Evolutionary conservation across 1,139 yeast genomes (phyloP).

Genomic region (Zhuliangozyma parablackwelliae): DNA sequence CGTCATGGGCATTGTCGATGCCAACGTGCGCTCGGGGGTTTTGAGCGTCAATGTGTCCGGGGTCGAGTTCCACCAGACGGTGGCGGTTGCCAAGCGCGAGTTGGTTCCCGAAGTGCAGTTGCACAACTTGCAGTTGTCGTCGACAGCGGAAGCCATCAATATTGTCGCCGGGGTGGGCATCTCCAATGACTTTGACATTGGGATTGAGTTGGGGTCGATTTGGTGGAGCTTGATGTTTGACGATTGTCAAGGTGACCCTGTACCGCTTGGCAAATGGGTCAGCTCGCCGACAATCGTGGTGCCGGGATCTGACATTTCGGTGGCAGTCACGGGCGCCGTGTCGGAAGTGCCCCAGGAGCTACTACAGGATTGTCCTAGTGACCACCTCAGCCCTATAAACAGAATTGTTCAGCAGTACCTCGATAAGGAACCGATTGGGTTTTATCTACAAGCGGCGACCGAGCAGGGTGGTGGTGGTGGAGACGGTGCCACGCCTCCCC

Average conservation of each 20-base stretch:
- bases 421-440: slow-evolving; percentile 16
- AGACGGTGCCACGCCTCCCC: slow-evolving; percentile 13
- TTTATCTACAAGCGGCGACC: slow-evolving; percentile 17
- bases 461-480: slow-evolving; percentile 5
- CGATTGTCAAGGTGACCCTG: slow-evolving; percentile 19
- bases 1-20: slow-evolving; percentile 16
- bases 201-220: slow-evolving; percentile 15
- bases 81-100: slow-evolving; percentile 12
- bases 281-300: slow-evolving; percentile 13
- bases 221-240: slow-evolving; percentile 25
- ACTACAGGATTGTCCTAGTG: slow-evolving; percentile 15
- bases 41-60: slow-evolving; percentile 13
- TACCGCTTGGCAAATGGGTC: slow-evolving; percentile 23
- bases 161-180: slow-evolving; percentile 6
- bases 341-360: slow-evolving; percentile 16
- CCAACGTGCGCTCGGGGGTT: slow-evolving; percentile 15
- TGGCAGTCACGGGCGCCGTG: slow-evolving; percentile 11
- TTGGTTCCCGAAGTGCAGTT: slow-evolving; percentile 13
- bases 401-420: slow-evolving; percentile 17
- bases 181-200: slow-evolving; percentile 16
- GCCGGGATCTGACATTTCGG: slow-evolving; percentile 14
- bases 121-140: slow-evolving; percentile 3
- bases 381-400: slow-evolving; percentile 22
- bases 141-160: slow-evolving; percentile 3
- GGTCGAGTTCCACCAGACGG: slow-evolving; percentile 14